Evolutionary conservation across 2,329 filamentous ascomycete genomes (phyloP).

Genomic region (Fusarium compactum): DNA sequence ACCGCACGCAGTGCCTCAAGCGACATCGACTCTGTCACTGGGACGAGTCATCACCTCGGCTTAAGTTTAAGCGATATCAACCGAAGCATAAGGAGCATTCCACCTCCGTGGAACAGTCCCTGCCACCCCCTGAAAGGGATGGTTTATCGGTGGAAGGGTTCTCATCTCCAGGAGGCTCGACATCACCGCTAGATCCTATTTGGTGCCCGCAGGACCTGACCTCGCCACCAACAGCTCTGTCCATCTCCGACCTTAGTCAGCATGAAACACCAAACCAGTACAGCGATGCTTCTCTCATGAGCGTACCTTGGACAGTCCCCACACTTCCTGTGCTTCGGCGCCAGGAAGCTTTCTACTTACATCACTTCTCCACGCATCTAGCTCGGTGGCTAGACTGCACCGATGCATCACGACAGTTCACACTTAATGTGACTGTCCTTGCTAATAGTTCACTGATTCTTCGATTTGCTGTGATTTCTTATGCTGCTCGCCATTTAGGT

Average conservation of each 20-base stretch:
- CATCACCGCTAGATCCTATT: neutral
- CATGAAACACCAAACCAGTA: conserved; percentile 2
- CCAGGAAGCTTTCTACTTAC: conserved; percentile 23
- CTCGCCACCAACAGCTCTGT: neutral
- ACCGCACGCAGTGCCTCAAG: conserved; percentile 3
- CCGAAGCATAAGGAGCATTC: neutral
- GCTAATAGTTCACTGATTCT: conserved; percentile 8
- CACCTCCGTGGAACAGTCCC: neutral
- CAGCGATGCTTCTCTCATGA: too few species aligned
- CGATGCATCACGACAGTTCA: conserved; percentile 35
- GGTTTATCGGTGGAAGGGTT: neutral
- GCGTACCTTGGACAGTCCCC: neutral
- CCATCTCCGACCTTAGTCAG: neutral
- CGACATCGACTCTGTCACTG: neutral
- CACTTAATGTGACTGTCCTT: conserved; percentile 22
- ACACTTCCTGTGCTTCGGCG: neutral
- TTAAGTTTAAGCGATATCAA: neutral
- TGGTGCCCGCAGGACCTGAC: neutral
- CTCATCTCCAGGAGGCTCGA: neutral
- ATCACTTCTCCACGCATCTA: conserved; percentile 28
- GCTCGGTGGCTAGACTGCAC: conserved; percentile 38
- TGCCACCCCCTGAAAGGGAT: neutral
- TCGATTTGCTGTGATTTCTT: conserved; percentile 6
- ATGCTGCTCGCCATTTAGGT: conserved; percentile 10
- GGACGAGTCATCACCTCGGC: neutral